Base-by-base conservation (phyloP, 306 rosid genomes). In the Potentilla sterilis region DNA sequence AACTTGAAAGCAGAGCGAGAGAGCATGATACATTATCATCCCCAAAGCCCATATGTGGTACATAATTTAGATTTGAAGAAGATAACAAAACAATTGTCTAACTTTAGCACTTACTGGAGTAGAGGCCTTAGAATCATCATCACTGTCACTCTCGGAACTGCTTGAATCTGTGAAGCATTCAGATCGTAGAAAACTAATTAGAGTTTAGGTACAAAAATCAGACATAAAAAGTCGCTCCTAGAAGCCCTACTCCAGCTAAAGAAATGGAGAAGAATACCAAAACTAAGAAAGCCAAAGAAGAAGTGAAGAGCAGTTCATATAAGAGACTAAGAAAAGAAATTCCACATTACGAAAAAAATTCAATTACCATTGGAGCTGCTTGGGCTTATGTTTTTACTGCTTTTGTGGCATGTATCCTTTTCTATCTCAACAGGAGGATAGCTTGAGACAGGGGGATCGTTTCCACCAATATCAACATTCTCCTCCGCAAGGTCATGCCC, bases 361-460 rank as follows among this genome's bases (percentile, higher is more conserved):
- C 74, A 64, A 74, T 38, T 81, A 89, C 96, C 91, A 51, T 69
- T 64, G 59, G 89, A 83, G 85, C 77, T 83, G 52, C 77, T 81
- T 49, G 88, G 76, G 79, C 87, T 84, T n/a, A 40, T 76, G 75
- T 58, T 72, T 67, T 84, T 81, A 67, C 80, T 74, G 69, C 15
- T 70, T 80, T 59, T 77, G 70, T 16, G 77, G 70, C 81, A 61
- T 32, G 84, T 40, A 71, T 82, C 88, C 89, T 83, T 81, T 69
- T 83, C 89, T 78, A 88, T 83, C 81, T 83, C 89, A 81, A 85
- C 62, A 68, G 81, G 86, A 77, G 88, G 91, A 78, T 82, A 79
- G 79, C 93, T 92, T 32, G 89, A 85, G 75, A 88, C 87, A 42
- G 92, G 96, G 76, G 88, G 86, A 40, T 92, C 96, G 76, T 84